Conservation (phyloP, 75 land plant genomes). For the Adiantum capillusveneris region DNA sequence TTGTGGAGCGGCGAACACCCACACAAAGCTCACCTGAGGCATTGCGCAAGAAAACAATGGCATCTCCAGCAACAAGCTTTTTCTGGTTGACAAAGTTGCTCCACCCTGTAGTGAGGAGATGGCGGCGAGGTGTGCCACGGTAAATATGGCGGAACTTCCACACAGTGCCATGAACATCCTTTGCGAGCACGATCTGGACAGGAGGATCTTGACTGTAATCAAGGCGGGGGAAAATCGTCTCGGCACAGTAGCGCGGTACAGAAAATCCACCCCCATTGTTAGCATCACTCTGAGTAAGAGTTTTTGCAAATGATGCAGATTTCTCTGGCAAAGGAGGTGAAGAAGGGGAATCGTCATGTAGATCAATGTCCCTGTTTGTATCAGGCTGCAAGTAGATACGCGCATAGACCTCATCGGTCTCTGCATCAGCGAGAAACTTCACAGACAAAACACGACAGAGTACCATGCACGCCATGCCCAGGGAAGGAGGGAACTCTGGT, state of each 20-base stretch:
- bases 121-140: slow-evolving; percentile 80
- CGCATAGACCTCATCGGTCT: slow-evolving; percentile 86
- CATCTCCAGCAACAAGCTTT: slow-evolving; percentile 92
- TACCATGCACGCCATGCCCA: slow-evolving; percentile 30
- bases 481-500: slow-evolving; percentile 29
- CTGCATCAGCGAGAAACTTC: slow-evolving; percentile 58
- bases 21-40: slow-evolving; percentile 79
- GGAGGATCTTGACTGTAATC: slow-evolving; percentile 84
- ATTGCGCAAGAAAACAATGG: slow-evolving; percentile 71
- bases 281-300: slow-evolving; percentile 84
- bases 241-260: slow-evolving; percentile 85
- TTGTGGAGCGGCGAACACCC: slow-evolving; percentile 65
- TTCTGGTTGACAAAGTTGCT: slow-evolving; percentile 83
- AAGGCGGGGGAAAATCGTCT: slow-evolving; percentile 81
- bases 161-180: slow-evolving; percentile 77
- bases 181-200: slow-evolving; percentile 69
- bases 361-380: background rate
- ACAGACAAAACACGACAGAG: slow-evolving; percentile 54
- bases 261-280: slow-evolving; percentile 96
- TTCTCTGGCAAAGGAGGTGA: slow-evolving; percentile 42
- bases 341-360: background rate
- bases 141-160: slow-evolving; percentile 95
- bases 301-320: slow-evolving; percentile 77
- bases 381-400: slow-evolving; percentile 49
- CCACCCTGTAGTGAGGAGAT: slow-evolving; percentile 87